Evolutionary conservation across 106 monocot species (phyloP).

Genomic region (Allium sativum): DNA sequence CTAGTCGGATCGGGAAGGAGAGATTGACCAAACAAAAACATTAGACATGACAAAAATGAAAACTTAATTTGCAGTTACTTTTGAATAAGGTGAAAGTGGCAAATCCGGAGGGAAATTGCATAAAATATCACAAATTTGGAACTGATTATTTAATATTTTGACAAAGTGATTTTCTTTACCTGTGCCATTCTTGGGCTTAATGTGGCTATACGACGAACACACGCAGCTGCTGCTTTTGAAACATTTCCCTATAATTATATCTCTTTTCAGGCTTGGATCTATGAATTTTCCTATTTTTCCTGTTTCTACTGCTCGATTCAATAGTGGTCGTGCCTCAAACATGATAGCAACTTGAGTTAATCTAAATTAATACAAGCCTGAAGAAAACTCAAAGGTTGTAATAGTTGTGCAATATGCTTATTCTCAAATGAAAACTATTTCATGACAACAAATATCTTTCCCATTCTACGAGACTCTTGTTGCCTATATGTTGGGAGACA

Average conservation of each 20-base stretch:
- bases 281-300: conserved; percentile 48
- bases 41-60: too few species aligned
- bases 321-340: conserved; percentile 74
- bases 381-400: neutral
- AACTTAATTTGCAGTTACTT: too few species aligned
- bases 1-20: too few species aligned
- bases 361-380: neutral
- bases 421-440: too few species aligned
- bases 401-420: neutral
- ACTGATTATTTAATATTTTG: neutral
- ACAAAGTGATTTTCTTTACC: conserved; percentile 15
- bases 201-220: conserved; percentile 73
- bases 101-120: neutral
- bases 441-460: too few species aligned
- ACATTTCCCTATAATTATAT: conserved; percentile 62
- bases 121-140: neutral
- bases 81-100: too few species aligned
- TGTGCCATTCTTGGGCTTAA: conserved; percentile 83
- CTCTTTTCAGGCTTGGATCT: conserved; percentile 68
- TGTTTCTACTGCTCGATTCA: conserved; percentile 48
- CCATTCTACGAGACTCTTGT: conserved; percentile 71
- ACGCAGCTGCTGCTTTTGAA: conserved; percentile 76
- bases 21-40: too few species aligned
- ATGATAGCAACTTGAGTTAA: neutral
- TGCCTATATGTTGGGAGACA: conserved; percentile 51